Conservation (phyloP, 2,329 filamentous ascomycete genomes). For the Penicillium sp. region DNA sequence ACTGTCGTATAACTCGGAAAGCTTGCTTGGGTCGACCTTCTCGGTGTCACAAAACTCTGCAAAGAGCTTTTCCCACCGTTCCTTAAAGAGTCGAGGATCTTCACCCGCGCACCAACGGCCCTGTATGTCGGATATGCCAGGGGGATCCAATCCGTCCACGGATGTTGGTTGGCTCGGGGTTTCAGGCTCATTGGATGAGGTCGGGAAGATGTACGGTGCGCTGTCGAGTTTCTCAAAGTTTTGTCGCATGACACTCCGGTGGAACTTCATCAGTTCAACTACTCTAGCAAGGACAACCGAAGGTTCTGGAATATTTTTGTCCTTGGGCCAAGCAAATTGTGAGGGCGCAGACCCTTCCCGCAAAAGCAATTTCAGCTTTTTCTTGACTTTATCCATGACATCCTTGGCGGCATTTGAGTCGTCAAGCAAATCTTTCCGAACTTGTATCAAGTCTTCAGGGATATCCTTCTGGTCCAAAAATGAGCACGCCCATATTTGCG, state of each 20-base stretch:
- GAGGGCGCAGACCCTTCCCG: slow-evolving; percentile 87
- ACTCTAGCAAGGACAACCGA: slow-evolving; percentile 86
- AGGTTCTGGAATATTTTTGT: slow-evolving; percentile 77
- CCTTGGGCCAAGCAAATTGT: slow-evolving; percentile 92
- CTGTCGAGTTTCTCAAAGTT: slow-evolving; percentile 76
- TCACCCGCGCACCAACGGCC: slow-evolving; percentile 93
- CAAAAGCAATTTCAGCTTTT: slow-evolving; percentile 88
- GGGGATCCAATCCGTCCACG: slow-evolving; percentile 27
- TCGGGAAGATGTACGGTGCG: slow-evolving; percentile 51
- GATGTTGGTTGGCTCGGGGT: slow-evolving; percentile 12
- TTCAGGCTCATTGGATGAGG: slow-evolving; percentile 23
- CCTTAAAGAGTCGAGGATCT: slow-evolving; percentile 85
- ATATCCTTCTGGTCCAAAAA: slow-evolving; percentile 84
- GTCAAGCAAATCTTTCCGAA: slow-evolving; percentile 88
- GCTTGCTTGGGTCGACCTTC: slow-evolving; percentile 97
- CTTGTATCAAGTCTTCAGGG: slow-evolving; percentile 72
- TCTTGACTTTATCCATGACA: slow-evolving; percentile 99
- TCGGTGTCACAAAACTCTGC: slow-evolving; percentile 92
- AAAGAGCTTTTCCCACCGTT: slow-evolving; percentile 97
- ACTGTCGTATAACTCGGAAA: slow-evolving; percentile 95
- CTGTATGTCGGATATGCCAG: slow-evolving; percentile 64
- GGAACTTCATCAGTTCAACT: slow-evolving; percentile 94
- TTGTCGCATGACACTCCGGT: slow-evolving; percentile 85
- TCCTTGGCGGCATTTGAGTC: slow-evolving; percentile 98
- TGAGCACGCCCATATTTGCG: slow-evolving; percentile 86